Percentiles rank a stretch among this genome's conserved stretches.
These are phyloP conservation scores for Cystoderma amianthinum DNA, from an alignment of 768 basidiomycete genomes.

Conservation along the genomic window DNA sequence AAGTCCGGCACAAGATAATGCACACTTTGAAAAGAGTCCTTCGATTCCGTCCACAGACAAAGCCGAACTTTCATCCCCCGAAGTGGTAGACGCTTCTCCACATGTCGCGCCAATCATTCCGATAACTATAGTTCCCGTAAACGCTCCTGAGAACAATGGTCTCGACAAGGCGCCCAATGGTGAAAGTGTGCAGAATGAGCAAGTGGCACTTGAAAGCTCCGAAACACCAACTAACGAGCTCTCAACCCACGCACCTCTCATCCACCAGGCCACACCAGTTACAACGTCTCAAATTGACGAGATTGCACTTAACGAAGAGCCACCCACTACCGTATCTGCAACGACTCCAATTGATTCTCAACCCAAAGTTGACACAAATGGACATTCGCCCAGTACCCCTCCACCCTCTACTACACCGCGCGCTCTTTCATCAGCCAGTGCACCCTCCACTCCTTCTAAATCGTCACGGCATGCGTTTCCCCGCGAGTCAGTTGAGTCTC, in stretches of 20 bases:
- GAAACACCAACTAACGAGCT: constrained; percentile 6
- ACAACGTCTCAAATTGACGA: not conserved
- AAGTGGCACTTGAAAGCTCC: not conserved
- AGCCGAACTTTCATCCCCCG: too few species aligned
- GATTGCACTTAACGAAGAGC: not conserved
- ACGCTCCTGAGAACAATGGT: constrained; percentile 29
- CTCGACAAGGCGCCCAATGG: constrained; percentile 2
- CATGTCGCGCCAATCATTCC: constrained; percentile 24
- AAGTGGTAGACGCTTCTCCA: constrained; percentile 5
- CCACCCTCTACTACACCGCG: too few species aligned
- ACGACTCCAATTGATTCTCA: too few species aligned
- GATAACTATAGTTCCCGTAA: constrained; percentile 32
- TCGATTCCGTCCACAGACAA: too few species aligned
- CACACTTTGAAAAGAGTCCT: constrained; percentile 1
- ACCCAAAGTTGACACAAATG: not conserved
- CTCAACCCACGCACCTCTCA: not conserved
- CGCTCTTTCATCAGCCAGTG: too few species aligned
- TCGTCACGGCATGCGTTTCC: constrained; percentile 9
- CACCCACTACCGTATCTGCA: not conserved
- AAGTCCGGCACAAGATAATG: too few species aligned
- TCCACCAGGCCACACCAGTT: not conserved
- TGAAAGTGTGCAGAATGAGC: not conserved
- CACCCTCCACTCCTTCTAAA: constrained; percentile 5
- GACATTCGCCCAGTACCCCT: not conserved
- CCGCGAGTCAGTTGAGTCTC: constrained; percentile 3